Conservation (phyloP, 2,329 filamentous ascomycete genomes). For the Fusarium xyrophilum region DNA sequence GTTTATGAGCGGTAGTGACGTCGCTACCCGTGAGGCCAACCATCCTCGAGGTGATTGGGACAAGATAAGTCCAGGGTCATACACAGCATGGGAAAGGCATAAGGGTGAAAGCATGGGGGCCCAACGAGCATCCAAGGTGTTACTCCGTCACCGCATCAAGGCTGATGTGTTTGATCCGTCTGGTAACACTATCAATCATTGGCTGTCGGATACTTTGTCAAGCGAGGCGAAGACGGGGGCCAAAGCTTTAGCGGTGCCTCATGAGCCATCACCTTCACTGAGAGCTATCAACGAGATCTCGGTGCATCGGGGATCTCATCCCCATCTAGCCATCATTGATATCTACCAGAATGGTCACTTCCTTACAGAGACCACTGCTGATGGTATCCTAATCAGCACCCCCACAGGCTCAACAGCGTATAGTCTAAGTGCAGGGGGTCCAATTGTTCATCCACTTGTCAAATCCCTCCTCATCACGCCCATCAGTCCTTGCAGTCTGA, state of each 20-base stretch:
- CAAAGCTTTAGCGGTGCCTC: constrained; percentile 46
- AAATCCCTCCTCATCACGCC: constrained; percentile 88
- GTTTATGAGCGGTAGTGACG: constrained; percentile 76
- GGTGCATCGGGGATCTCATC: constrained; percentile 87
- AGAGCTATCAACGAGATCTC: constrained; percentile 94
- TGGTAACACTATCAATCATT: constrained; percentile 65
- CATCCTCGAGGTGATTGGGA: constrained; percentile 45
- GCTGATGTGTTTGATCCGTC: constrained; percentile 81
- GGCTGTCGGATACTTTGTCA: constrained; percentile 55
- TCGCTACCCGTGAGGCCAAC: constrained; percentile 55
- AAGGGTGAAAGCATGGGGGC: constrained; percentile 83
- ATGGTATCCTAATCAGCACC: constrained; percentile 92
- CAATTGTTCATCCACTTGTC: constrained; percentile 92
- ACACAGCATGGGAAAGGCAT: constrained; percentile 71
- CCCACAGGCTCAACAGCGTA: constrained; percentile 97
- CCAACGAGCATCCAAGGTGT: constrained; percentile 76
- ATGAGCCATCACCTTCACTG: constrained; percentile 52
- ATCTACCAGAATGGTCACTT: constrained; percentile 89
- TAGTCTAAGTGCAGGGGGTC: constrained; percentile 88
- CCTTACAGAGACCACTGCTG: constrained; percentile 90
- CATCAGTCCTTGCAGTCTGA: constrained; percentile 90
- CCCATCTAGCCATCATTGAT: constrained; percentile 90
- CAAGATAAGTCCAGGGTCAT: constrained; percentile 20
- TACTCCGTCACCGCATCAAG: constrained; percentile 85
- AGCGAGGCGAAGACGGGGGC: constrained; percentile 52